Base-by-base conservation (phyloP, 768 basidiomycete genomes). In the Termitomyces eurrhizus region DNA sequence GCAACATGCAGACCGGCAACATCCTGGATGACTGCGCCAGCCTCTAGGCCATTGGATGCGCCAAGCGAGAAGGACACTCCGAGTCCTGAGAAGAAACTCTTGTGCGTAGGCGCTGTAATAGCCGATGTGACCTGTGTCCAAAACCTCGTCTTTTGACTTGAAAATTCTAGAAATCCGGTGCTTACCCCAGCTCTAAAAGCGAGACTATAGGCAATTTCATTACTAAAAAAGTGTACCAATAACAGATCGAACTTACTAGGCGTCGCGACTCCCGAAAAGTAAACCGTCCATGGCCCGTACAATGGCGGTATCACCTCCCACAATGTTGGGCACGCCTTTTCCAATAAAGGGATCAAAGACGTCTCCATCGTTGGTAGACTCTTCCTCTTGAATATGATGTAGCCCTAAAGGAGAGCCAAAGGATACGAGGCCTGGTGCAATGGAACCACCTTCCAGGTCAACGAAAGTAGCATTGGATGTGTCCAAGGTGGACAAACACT, bases 331-430 rank as follows among this genome's bases (percentile, higher is more conserved):
- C 57, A 83, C 68, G 26, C 69, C 63, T 44, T 73, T 70, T 9
- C 41, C 59, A n/a, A 61, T 63, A 36, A 87, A 69, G 33, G 88
- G 81, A 62, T 89, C 88, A 54, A 77, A 78, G 11, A 84, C 77
- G 1, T 65, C 59, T 3, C 92, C 93, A 68, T 94, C 90, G 44
- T 76, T 81, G 0, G 92, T 93, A 2, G 85, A 85, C 12, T 79
- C 72, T 70, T 94, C 93, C 51, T 78, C 71, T 35, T 76, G 68
- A 32, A 95, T 93, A 65, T 90, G 85, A 58, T 83, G 78, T 56
- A 92, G 68, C 0, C 92, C 93, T 8, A 95, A 71, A 12, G 82
- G 78, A 29, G 88, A 81, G 1, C 93, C 93, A 62, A 84, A 92
- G 2, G 87, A 83, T 14, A 88, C 80, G 52, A 93, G 72, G 1